Percentiles rank a stretch among this genome's conserved stretches.
Conservation (phyloP, 768 basidiomycete species). For the Neoboletus subvelutipes region DNA sequence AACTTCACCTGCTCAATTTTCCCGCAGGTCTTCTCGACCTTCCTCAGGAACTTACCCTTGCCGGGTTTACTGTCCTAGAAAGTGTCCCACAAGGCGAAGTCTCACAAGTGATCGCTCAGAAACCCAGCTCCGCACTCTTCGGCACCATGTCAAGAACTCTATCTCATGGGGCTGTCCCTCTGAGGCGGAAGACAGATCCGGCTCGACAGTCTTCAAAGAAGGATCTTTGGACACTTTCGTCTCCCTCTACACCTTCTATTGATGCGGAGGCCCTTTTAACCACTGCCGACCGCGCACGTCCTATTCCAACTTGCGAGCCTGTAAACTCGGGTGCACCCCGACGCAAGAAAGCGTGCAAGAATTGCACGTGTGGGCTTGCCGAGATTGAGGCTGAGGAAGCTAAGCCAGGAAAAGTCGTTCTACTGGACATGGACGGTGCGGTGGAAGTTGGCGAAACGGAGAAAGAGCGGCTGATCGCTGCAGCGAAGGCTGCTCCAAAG, state of each 20-base stretch:
- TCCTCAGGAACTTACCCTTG: slow-evolving; percentile 57
- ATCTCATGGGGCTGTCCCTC: slow-evolving; percentile 38
- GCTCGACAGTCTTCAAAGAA: slow-evolving; percentile 76
- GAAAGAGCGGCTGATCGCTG: slow-evolving; percentile 61
- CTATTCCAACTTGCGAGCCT: slow-evolving; percentile 76
- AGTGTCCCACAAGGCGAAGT: slow-evolving; percentile 34
- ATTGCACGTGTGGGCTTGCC: slow-evolving; percentile 93
- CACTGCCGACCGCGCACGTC: slow-evolving; percentile 75
- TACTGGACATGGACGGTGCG: slow-evolving; percentile 62
- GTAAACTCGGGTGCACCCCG: slow-evolving; percentile 48
- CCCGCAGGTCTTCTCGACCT: slow-evolving; percentile 43
- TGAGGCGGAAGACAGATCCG: slow-evolving; percentile 51
- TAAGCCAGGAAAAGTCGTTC: slow-evolving; percentile 56
- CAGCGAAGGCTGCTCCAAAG: slow-evolving; percentile 73
- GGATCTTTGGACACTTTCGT: slow-evolving; percentile 80
- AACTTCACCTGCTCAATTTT: slow-evolving; percentile 62
- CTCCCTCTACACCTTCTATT: slow-evolving; percentile 69
- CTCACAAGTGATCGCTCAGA: slow-evolving; percentile 64
- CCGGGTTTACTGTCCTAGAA: slow-evolving; percentile 64
- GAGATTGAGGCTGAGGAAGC: slow-evolving; percentile 89
- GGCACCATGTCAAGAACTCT: slow-evolving; percentile 27
- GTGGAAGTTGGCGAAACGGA: slow-evolving; percentile 59
- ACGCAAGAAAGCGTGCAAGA: slow-evolving; percentile 92
- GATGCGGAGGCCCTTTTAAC: slow-evolving; percentile 85
- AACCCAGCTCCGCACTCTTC: slow-evolving; percentile 45